These are phyloP conservation scores for Tetraselmis chui DNA, from an alignment of 139 green algal genomes.

Conservation along the genomic window DNA sequence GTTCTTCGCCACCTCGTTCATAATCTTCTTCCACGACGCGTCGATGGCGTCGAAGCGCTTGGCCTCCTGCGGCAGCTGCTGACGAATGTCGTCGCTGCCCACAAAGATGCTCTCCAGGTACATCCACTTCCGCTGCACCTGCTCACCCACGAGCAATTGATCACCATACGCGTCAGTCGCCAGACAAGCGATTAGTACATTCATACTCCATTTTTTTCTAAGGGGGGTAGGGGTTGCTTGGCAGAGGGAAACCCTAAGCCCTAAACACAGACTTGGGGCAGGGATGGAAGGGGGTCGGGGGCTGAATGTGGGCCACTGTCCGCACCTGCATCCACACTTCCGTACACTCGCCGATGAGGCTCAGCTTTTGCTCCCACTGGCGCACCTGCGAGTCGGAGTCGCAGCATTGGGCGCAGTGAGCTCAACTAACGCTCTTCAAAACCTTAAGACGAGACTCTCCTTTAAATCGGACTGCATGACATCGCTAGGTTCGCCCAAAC, in stretches of 20 bases:
- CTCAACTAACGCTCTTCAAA: too few relatives aligned
- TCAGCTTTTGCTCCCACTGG: slow-evolving; percentile 71
- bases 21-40: slow-evolving; percentile 69
- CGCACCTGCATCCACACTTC: slow-evolving; percentile 51
- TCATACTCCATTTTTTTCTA: too few relatives aligned
- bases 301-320: not conserved
- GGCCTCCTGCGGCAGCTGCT: slow-evolving; percentile 75
- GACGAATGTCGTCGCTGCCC: slow-evolving; percentile 71
- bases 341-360: slow-evolving; percentile 71
- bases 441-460: too few relatives aligned
- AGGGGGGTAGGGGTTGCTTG: too few relatives aligned
- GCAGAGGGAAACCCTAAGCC: slow-evolving; percentile 7
- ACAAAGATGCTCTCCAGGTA: slow-evolving; percentile 84
- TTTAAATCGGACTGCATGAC: too few relatives aligned
- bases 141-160: too few relatives aligned
- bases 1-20: slow-evolving; percentile 67
- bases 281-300: too few relatives aligned
- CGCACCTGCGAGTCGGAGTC: slow-evolving; percentile 29
- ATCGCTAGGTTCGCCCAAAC: too few relatives aligned
- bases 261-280: not conserved
- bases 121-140: slow-evolving; percentile 79
- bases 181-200: too few relatives aligned
- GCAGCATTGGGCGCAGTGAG: not conserved
- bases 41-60: slow-evolving; percentile 79
- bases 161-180: too few relatives aligned